phyloP scores from a whole-genome alignment of 2,329 filamentous ascomycete genomes.

The Pseudogymnoascus destructans region DNA sequence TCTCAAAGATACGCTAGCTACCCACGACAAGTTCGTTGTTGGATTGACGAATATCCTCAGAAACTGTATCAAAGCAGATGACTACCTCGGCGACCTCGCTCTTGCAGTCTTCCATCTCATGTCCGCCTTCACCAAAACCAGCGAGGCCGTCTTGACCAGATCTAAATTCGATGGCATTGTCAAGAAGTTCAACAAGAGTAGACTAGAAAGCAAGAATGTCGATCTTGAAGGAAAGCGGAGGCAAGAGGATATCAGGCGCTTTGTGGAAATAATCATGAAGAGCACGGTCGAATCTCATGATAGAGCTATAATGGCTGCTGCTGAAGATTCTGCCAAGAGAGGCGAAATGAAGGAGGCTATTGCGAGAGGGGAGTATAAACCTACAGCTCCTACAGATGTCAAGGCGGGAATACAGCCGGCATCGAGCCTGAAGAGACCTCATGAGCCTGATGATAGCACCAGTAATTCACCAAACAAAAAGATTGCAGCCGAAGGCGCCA shows the following conservation, averaged over 20 bases:
- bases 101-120: conserved; percentile 47
- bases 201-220: conserved; percentile 34
- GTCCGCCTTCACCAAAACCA: conserved; percentile 45
- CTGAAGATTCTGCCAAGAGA: conserved; percentile 27
- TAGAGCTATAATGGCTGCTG: conserved; percentile 32
- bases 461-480: conserved; percentile 25
- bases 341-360: conserved; percentile 20
- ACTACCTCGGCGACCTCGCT: conserved; percentile 41
- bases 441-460: conserved; percentile 24
- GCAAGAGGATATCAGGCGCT: conserved; percentile 28
- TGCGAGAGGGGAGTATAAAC: conserved; percentile 18
- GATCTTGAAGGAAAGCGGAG: conserved; percentile 49
- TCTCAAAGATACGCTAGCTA: conserved; percentile 44
- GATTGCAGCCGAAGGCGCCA: conserved; percentile 23
- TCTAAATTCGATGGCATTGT: conserved; percentile 54
- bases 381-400: conserved; percentile 15
- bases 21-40: conserved; percentile 42
- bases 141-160: conserved; percentile 44
- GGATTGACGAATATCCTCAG: conserved; percentile 42
- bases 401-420: conserved; percentile 11
- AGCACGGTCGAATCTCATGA: conserved; percentile 24
- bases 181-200: conserved; percentile 40
- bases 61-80: conserved; percentile 38
- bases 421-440: conserved; percentile 20
- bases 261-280: conserved; percentile 24